Conservation (phyloP, 1,284 basidiomycete genomes). For the Rhodotorula sp. region DNA sequence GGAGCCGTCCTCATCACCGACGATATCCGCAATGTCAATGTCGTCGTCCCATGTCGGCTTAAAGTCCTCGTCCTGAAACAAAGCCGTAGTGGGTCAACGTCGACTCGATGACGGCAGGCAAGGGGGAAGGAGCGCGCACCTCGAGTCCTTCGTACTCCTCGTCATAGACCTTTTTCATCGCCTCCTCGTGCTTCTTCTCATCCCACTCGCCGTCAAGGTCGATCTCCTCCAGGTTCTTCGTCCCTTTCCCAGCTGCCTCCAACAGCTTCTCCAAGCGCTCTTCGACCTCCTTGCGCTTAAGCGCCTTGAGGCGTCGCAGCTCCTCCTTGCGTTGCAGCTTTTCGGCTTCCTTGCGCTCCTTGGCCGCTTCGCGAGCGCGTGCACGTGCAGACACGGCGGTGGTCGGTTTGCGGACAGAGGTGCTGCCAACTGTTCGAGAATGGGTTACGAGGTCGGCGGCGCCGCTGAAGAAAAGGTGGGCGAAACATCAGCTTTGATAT, state of each 20-base stretch:
- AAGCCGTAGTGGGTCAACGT: neutral
- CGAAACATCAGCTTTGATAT: too few species aligned
- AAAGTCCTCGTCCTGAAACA: slow-evolving; percentile 54
- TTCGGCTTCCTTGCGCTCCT: slow-evolving; percentile 75
- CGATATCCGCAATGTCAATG: slow-evolving; percentile 72
- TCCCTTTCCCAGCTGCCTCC: slow-evolving; percentile 59
- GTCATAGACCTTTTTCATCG: slow-evolving; percentile 67
- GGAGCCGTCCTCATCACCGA: slow-evolving; percentile 52
- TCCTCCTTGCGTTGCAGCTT: slow-evolving; percentile 72
- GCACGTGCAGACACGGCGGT: slow-evolving; percentile 59
- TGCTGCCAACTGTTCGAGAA: slow-evolving; percentile 64
- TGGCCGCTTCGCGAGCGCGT: slow-evolving; percentile 70
- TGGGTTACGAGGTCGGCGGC: slow-evolving; percentile 71
- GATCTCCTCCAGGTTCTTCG: slow-evolving; percentile 38
- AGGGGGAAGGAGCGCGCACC: slow-evolving; percentile 16
- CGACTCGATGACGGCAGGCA: too few species aligned
- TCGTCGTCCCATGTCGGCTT: slow-evolving; percentile 90
- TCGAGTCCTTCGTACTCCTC: slow-evolving; percentile 59
- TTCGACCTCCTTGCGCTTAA: slow-evolving; percentile 80
- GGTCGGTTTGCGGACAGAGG: slow-evolving; percentile 34
- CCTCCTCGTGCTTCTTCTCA: slow-evolving; percentile 68
- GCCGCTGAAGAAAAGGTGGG: slow-evolving; percentile 54
- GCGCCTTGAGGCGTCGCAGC: slow-evolving; percentile 69
- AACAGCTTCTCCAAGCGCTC: slow-evolving; percentile 68
- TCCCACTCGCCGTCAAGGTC: slow-evolving; percentile 67